phyloP scores from a whole-genome alignment of 2,329 filamentous ascomycete genomes.

The Alternaria atra region DNA sequence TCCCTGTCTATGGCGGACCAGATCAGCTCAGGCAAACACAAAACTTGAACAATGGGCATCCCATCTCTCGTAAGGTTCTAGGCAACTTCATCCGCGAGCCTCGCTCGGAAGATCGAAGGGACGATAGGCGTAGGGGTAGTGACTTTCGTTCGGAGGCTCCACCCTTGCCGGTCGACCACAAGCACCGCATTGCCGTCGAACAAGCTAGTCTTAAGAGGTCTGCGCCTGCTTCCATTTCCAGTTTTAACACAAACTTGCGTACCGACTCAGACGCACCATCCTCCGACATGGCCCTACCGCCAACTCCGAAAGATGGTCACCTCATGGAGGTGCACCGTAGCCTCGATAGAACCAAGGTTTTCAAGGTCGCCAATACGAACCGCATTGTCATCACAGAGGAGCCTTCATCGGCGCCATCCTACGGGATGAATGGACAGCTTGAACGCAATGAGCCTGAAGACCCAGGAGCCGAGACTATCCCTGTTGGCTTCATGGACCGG shows the following conservation, averaged over 20 bases:
- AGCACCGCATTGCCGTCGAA: slow-evolving; percentile 32
- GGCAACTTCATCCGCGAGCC: slow-evolving; percentile 1
- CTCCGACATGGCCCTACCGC: slow-evolving; percentile 55
- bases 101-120: slow-evolving; percentile 2
- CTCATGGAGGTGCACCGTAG: slow-evolving; percentile 46
- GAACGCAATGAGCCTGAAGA: slow-evolving; percentile 34
- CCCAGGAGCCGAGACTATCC: slow-evolving; percentile 30
- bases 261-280: slow-evolving; percentile 54
- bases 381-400: slow-evolving; percentile 34
- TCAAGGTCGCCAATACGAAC: slow-evolving; percentile 43
- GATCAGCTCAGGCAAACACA: slow-evolving; percentile 10
- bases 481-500: slow-evolving; percentile 53
- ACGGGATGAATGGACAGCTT: slow-evolving; percentile 51
- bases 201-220: slow-evolving; percentile 33
- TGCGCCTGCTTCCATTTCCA: slow-evolving; percentile 40
- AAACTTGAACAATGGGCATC: slow-evolving; percentile 19
- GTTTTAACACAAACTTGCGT: slow-evolving; percentile 42
- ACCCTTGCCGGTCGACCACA: slow-evolving; percentile 32
- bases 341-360: slow-evolving; percentile 24
- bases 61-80: slow-evolving; percentile 13
- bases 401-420: slow-evolving; percentile 36
- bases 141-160: slow-evolving; percentile 28
- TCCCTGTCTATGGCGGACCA: neutral
- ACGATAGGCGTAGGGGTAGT: neutral
- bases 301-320: slow-evolving; percentile 53